Evolutionary conservation across 768 basidiomycete species (phyloP).

Genomic region (Auriculariales sp.): DNA sequence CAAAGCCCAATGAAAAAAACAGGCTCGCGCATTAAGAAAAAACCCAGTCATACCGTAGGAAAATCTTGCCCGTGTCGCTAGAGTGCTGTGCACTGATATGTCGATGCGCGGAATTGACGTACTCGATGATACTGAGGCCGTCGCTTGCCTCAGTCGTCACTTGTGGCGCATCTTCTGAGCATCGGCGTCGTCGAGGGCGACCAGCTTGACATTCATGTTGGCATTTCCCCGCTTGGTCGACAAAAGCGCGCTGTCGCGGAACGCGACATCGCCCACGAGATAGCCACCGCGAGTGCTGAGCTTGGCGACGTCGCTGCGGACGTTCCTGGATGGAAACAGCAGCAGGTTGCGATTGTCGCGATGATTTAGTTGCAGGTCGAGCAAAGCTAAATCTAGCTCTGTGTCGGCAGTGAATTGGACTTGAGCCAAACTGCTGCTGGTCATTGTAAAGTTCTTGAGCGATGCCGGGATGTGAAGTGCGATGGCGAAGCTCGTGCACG

Average conservation of each 20-base stretch:
- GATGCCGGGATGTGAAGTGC: slow-evolving; percentile 33
- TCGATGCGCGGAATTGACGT: slow-evolving; percentile 27
- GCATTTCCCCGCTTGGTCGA: slow-evolving; percentile 1
- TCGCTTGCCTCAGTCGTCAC: slow-evolving; percentile 36
- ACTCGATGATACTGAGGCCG: slow-evolving; percentile 39
- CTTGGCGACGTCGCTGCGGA: slow-evolving; percentile 25
- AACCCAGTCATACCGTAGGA: slow-evolving; percentile 17
- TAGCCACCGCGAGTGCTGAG: slow-evolving; percentile 39
- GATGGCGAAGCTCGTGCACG: slow-evolving; percentile 42
- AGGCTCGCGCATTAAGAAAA: neutral
- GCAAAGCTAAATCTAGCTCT: slow-evolving; percentile 25
- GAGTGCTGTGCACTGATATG: slow-evolving; percentile 33
- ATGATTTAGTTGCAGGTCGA: slow-evolving; percentile 30
- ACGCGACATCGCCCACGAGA: slow-evolving; percentile 30
- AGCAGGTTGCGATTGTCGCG: slow-evolving; percentile 29
- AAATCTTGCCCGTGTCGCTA: slow-evolving; percentile 38
- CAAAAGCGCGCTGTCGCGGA: neutral
- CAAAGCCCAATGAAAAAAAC: too few relatives aligned
- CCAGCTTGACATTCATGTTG: neutral
- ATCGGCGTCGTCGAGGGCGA: slow-evolving; percentile 29
- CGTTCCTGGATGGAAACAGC: slow-evolving; percentile 24
- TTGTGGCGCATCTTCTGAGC: slow-evolving; percentile 23
- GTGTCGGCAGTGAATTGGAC: slow-evolving; percentile 33
- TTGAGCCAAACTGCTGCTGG: slow-evolving; percentile 29
- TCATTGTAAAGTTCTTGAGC: slow-evolving; percentile 33